Conservation (phyloP, 2,329 filamentous ascomycete species). For the Lecanoromycetidae sp. region DNA sequence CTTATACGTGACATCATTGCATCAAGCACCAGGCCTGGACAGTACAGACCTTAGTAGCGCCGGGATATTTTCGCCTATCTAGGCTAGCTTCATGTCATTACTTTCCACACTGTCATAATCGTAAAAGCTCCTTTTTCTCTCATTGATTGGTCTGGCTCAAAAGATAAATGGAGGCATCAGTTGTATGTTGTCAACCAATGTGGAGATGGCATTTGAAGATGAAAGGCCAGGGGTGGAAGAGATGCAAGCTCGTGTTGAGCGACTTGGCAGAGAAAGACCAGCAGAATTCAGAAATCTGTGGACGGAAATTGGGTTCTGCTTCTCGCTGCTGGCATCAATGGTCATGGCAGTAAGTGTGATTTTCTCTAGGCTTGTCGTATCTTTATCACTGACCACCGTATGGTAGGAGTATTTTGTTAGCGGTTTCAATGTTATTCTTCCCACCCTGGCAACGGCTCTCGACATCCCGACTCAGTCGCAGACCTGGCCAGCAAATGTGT, state of each 20-base stretch:
- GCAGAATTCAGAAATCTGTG: constrained; percentile 24
- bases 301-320: constrained; percentile 13
- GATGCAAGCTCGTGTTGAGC: constrained; percentile 35
- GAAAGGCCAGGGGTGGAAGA: background rate
- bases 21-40: no score
- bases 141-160: no score
- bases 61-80: no score
- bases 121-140: no score
- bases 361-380: background rate
- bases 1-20: no score
- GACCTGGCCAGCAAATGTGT: constrained; percentile 42
- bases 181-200: no score
- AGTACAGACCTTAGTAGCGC: no score
- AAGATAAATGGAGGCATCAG: no score
- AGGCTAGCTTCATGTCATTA: no score
- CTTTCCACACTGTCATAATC: no score
- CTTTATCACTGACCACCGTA: background rate
- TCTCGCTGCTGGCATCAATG: constrained; percentile 46
- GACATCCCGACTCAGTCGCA: constrained; percentile 53
- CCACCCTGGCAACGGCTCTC: constrained; percentile 49
- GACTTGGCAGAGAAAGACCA: constrained; percentile 51
- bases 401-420: constrained; percentile 60
- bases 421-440: constrained; percentile 59
- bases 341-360: constrained; percentile 41
- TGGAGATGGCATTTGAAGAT: background rate